Evolutionary conservation across 192 early-diverging fungal genomes (phyloP).

Genomic region (Rhizophagus prolifer): DNA sequence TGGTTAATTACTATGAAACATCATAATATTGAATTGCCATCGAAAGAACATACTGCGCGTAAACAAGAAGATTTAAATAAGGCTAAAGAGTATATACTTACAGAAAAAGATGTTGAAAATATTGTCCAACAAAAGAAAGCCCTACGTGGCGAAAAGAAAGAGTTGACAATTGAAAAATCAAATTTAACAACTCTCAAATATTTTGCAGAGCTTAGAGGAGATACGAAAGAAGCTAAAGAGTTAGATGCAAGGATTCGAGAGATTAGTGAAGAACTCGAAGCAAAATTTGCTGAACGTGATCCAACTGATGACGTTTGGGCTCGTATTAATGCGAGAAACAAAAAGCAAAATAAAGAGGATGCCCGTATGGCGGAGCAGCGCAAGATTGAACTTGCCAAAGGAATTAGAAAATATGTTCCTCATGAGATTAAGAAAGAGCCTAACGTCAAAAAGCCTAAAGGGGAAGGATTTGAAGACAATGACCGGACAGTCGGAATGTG

Average conservation of each 20-base stretch:
- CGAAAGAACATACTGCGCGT: conserved; percentile 49
- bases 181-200: conserved; percentile 35
- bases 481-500: not conserved
- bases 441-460: not conserved
- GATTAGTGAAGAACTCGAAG: conserved; percentile 23
- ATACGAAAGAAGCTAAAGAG: conserved; percentile 54
- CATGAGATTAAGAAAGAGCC: not conserved
- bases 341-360: conserved; percentile 47
- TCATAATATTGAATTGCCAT: conserved; percentile 49
- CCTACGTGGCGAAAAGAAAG: conserved; percentile 38
- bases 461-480: not conserved
- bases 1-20: conserved; percentile 51
- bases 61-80: conserved; percentile 56
- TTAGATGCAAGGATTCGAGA: conserved; percentile 41
- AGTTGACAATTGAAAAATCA: conserved; percentile 35
- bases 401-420: not conserved
- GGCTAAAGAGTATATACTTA: conserved; percentile 62
- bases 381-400: not conserved
- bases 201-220: conserved; percentile 48
- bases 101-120: conserved; percentile 55
- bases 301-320: conserved; percentile 52
- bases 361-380: conserved; percentile 44
- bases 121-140: conserved; percentile 63
- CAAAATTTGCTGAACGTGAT: conserved; percentile 27
- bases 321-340: conserved; percentile 56